phyloP scores from a whole-genome alignment of 2,329 filamentous ascomycete genomes.

The Neoarthrinium moseri region DNA sequence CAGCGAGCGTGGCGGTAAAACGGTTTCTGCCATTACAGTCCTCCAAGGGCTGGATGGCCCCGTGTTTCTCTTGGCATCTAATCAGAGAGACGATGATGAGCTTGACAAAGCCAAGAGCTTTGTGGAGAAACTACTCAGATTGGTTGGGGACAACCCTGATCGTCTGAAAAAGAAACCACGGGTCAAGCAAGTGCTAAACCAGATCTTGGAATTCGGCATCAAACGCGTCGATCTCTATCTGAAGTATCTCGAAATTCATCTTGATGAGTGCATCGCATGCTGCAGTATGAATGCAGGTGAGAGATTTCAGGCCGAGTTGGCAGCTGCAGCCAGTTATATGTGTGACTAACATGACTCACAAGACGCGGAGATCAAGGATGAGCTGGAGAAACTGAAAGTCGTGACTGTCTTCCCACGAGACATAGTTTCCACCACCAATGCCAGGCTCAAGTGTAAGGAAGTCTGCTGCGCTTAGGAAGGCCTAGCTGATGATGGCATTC shows the following conservation, averaged over 20 bases:
- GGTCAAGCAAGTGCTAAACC: conserved; percentile 7
- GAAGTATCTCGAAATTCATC: neutral
- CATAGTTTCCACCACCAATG: neutral
- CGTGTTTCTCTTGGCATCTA: conserved; percentile 9
- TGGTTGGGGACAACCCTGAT: conserved; percentile 1
- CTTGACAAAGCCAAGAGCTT: neutral
- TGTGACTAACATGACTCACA: neutral
- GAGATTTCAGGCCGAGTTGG: neutral
- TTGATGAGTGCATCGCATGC: conserved; percentile 6
- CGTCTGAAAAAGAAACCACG: neutral
- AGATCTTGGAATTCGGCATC: conserved; percentile 2
- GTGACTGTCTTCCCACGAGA: conserved; percentile 5
- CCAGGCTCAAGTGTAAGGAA: neutral
- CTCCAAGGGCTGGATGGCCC: neutral
- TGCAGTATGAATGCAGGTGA: neutral
- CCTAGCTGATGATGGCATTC: neutral
- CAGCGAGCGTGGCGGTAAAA: conserved; percentile 1
- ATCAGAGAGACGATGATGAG: neutral
- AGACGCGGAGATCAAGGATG: conserved; percentile 4
- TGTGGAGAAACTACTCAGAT: neutral
- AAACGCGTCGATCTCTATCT: conserved; percentile 7
- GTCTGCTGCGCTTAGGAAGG: neutral
- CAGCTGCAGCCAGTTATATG: neutral
- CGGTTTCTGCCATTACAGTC: conserved; percentile 8
- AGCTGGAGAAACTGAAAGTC: neutral